phyloP scores from a whole-genome alignment of 352 stramenopile species.

The Salisapilia sapeloensis region DNA sequence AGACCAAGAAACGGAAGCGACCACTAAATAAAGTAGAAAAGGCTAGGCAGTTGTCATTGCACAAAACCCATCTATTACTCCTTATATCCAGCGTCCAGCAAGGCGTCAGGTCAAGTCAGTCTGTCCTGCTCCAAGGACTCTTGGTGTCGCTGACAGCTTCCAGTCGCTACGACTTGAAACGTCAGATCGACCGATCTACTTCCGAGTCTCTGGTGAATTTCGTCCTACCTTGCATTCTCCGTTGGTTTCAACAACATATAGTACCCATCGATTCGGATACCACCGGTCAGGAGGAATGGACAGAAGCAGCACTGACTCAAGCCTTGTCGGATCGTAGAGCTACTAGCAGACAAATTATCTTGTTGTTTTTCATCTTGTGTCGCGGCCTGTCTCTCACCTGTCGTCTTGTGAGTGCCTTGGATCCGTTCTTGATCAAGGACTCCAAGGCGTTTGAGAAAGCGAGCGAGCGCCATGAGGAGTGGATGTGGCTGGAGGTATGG shows the following conservation, averaged over 20 bases:
- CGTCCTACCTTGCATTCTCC: too few species aligned
- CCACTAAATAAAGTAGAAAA: slow-evolving; percentile 46
- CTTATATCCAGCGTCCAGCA: slow-evolving; percentile 27
- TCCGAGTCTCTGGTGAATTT: slow-evolving; percentile 37
- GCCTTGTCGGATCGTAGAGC: slow-evolving; percentile 31
- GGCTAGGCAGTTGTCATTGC: slow-evolving; percentile 28
- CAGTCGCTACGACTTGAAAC: slow-evolving; percentile 19
- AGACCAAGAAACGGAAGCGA: slow-evolving; percentile 17
- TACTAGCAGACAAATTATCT: slow-evolving; percentile 18
- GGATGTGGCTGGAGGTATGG: slow-evolving; percentile 54
- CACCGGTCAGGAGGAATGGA: slow-evolving; percentile 4
- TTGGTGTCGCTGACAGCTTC: slow-evolving; percentile 40
- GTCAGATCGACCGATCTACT: slow-evolving; percentile 11
- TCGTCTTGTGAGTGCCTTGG: slow-evolving; percentile 23
- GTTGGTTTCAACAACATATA: slow-evolving; percentile 48
- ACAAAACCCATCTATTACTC: slow-evolving; percentile 56
- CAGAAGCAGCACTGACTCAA: slow-evolving; percentile 25
- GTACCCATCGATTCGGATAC: slow-evolving; percentile 1
- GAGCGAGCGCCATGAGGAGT: slow-evolving; percentile 5
- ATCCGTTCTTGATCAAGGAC: slow-evolving; percentile 28
- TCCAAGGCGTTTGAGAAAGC: slow-evolving; percentile 20
- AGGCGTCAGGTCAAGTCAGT: slow-evolving; percentile 21
- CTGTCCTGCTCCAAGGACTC: slow-evolving; percentile 24
- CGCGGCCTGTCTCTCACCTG: slow-evolving; percentile 27
- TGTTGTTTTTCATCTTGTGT: slow-evolving; percentile 52